Evolutionary conservation across 2,329 filamentous ascomycete genomes (phyloP), one percentile per base, ranked within the genome.

Genomic region (Colletotrichum tropicicola): DNA sequence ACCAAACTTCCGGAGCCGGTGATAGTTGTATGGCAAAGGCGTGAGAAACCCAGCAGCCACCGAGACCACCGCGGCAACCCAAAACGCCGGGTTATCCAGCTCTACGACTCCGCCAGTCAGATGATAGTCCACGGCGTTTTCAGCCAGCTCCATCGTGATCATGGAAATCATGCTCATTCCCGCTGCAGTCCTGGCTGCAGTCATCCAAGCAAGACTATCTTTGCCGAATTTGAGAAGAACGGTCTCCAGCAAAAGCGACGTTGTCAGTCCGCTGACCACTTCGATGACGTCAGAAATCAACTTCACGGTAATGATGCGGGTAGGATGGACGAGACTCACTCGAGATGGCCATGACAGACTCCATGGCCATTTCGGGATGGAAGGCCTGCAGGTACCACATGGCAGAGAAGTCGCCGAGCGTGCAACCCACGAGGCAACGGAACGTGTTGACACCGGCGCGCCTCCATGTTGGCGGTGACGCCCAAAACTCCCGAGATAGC

Each of bases 161-260:
- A 88, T 88, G 0, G 85, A 87, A 9, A 87, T 82, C 49, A 87
- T 73, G 61, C 85, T 87, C 86, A 88, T 88, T 1, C 86, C 86
- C 21, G 82, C 80, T 0, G 86, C 86, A 0, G 85, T 87, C 45
- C 77, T 82, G 3, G 76, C 78, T 0, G 86, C 85, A 1, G 69
- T 70, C 0, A 69, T 59, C 84, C 83, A 87, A 0, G 81, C 67
- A 0, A 88, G 73, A 7, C 73, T 70, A 56, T 88, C 85, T 2
- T 75, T 77, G 1, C 85, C 85, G 1, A 77, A 68, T 1, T 78
- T 78, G 2, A 88, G 80, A 4, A 88, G 76, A 1, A 80, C 68
- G 0, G 85, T 87, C 70, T 88, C 85, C 0, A 88, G 77, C 0
- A 82, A 67, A 35, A 88, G 77, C 0, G 85, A 88, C 0, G 84